A percentile compares a stretch with the other conserved stretches of the same genome.
phyloP scores from a whole-genome alignment of 2,329 filamentous ascomycete species.

The Colletotrichum chlorophyti region DNA sequence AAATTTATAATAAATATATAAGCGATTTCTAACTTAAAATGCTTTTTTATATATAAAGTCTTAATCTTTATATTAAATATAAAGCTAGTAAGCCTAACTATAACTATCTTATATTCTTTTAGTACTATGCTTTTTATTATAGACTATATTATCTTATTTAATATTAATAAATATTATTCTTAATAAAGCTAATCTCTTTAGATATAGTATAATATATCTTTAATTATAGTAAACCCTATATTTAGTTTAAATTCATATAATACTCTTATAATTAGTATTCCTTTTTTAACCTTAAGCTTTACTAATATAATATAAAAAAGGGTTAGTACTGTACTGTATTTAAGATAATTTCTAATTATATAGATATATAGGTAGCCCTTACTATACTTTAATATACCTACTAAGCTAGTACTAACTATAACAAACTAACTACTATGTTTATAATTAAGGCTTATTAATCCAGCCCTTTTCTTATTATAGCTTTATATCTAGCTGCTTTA shows the following conservation, averaged over 20 bases:
- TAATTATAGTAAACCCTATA: background rate
- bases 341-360: background rate
- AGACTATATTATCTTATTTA: background rate
- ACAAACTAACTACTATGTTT: background rate
- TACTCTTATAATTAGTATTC: background rate
- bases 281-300: slow-evolving; percentile 8
- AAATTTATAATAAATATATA: background rate
- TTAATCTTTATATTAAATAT: background rate
- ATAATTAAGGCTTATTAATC: background rate
- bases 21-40: background rate
- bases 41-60: background rate
- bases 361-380: background rate
- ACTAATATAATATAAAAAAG: background rate
- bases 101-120: background rate
- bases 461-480: background rate
- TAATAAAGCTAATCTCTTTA: background rate
- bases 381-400: background rate
- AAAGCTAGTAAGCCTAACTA: background rate
- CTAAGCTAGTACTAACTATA: background rate
- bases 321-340: background rate
- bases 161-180: background rate
- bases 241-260: background rate
- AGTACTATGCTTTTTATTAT: background rate
- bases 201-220: background rate
- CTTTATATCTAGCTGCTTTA: background rate